phyloP scores from a whole-genome alignment of 2,329 filamentous ascomycete species.

The Verticillium albo-atrum region DNA sequence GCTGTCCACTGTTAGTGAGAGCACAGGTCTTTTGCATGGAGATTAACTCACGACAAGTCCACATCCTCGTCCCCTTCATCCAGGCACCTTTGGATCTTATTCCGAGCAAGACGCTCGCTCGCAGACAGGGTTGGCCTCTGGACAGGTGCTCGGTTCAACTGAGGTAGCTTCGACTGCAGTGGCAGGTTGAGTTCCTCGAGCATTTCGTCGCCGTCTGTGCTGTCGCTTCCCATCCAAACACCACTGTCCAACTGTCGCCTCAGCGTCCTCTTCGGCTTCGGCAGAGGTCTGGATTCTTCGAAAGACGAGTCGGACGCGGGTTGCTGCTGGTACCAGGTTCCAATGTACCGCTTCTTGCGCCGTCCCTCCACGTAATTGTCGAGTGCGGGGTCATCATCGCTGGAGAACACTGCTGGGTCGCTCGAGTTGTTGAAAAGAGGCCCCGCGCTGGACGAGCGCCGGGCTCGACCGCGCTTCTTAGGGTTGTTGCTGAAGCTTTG shows the following conservation, averaged over 20 bases:
- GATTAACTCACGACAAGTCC: conserved; percentile 52
- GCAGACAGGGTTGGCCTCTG: conserved; percentile 24
- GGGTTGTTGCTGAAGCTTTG: conserved; percentile 33
- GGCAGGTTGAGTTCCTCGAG: conserved; percentile 26
- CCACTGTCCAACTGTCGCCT: conserved; percentile 63
- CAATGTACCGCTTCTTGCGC: conserved; percentile 58
- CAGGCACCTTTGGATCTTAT: conserved; percentile 46
- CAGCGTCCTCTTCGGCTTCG: conserved; percentile 46
- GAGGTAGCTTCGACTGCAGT: conserved; percentile 30
- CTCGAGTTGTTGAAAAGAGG: conserved; percentile 55
- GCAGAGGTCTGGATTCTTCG: conserved; percentile 29
- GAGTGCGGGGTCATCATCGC: conserved; percentile 63
- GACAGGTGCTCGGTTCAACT: conserved; percentile 24
- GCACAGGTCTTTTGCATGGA: background rate
- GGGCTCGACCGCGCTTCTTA: conserved; percentile 32
- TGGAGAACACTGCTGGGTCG: conserved; percentile 67
- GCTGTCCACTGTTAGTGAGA: conserved; percentile 20
- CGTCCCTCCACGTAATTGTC: conserved; percentile 58
- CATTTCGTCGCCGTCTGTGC: conserved; percentile 37
- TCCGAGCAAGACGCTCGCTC: conserved; percentile 39
- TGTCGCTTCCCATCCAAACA: conserved; percentile 63
- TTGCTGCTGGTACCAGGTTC: conserved; percentile 60
- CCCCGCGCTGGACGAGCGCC: conserved; percentile 20
- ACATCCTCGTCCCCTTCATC: conserved; percentile 56
- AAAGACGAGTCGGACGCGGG: conserved; percentile 40